phyloP scores from a whole-genome alignment of 2,329 filamentous ascomycete genomes.

The Escovopsis sp. region DNA sequence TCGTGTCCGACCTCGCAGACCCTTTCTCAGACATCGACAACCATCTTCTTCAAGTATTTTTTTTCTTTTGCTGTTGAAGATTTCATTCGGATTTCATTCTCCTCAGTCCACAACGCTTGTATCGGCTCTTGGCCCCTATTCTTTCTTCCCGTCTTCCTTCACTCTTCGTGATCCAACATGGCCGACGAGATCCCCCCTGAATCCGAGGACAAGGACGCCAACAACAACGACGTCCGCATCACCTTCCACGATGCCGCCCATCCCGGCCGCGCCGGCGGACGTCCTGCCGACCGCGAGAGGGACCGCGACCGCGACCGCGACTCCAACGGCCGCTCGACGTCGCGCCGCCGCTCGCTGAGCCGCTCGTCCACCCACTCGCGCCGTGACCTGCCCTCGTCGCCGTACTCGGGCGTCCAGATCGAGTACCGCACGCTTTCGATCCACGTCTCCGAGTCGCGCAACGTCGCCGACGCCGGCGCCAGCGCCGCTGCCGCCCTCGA shows the following conservation, averaged over 20 bases:
- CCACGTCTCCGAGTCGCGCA: slow-evolving; percentile 23
- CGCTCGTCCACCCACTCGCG: slow-evolving; percentile 7
- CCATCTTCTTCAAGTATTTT: too few species aligned
- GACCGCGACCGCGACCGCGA: slow-evolving; percentile 5
- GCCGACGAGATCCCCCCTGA: slow-evolving; percentile 9
- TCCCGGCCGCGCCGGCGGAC: slow-evolving; percentile 4
- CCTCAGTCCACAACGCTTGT: too few species aligned
- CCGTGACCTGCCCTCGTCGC: slow-evolving; percentile 16
- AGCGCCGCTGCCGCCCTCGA: slow-evolving; percentile 3
- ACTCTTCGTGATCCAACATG: slow-evolving; percentile 4
- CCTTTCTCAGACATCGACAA: too few species aligned
- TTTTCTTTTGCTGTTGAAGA: too few species aligned
- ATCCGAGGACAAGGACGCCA: slow-evolving; percentile 10
- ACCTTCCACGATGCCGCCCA: slow-evolving; percentile 12
- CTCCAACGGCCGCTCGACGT: slow-evolving; percentile 8
- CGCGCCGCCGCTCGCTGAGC: slow-evolving; percentile 12
- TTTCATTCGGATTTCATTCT: too few species aligned
- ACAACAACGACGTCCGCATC: slow-evolving; percentile 11
- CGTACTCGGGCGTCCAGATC: slow-evolving; percentile 23
- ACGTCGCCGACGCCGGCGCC: slow-evolving; percentile 11
- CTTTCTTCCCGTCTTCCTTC: too few species aligned
- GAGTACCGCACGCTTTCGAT: slow-evolving; percentile 27
- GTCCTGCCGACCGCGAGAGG: not conserved
- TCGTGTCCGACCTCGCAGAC: too few species aligned
- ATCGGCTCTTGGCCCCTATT: too few species aligned